phyloP scores from a whole-genome alignment of 2,329 filamentous ascomycete species.

The Phialophora verrucosa region DNA sequence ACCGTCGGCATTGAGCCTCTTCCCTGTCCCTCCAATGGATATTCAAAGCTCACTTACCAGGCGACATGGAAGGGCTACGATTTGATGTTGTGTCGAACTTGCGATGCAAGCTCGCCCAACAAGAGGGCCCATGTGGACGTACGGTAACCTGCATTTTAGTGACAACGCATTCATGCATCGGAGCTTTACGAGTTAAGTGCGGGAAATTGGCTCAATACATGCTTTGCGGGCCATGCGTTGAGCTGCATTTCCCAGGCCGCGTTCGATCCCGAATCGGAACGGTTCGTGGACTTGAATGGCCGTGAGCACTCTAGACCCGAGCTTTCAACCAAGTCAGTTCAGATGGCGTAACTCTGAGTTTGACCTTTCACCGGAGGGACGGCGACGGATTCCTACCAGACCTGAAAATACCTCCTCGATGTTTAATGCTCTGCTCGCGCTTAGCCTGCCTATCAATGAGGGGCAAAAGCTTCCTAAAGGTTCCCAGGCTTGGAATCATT shows the following conservation, averaged over 20 bases:
- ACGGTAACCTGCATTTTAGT: slow-evolving; percentile 21
- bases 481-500: not conserved
- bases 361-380: not conserved
- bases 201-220: slow-evolving; percentile 21
- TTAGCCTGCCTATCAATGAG: slow-evolving; percentile 28
- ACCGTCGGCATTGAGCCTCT: slow-evolving; percentile 2
- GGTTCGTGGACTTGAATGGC: slow-evolving; percentile 14
- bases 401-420: slow-evolving; percentile 1
- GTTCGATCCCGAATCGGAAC: slow-evolving; percentile 21
- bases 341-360: slow-evolving; percentile 29
- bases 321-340: slow-evolving; percentile 17
- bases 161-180: slow-evolving; percentile 34
- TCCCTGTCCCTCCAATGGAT: slow-evolving; percentile 4
- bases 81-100: slow-evolving; percentile 7
- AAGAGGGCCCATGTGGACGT: slow-evolving; percentile 1
- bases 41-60: not conserved
- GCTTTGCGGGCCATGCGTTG: slow-evolving; percentile 8
- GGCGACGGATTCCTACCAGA: not conserved
- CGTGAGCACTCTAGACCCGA: not conserved
- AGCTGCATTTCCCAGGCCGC: slow-evolving; percentile 4
- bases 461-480: not conserved
- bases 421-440: slow-evolving; percentile 18
- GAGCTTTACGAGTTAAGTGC: slow-evolving; percentile 23
- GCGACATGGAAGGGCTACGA: not conserved
- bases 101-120: slow-evolving; percentile 19